Evolutionary conservation across 2,329 filamentous ascomycete genomes (phyloP), one percentile per base, ranked within the genome.

Genomic region (Cytospora chrysosperma): DNA sequence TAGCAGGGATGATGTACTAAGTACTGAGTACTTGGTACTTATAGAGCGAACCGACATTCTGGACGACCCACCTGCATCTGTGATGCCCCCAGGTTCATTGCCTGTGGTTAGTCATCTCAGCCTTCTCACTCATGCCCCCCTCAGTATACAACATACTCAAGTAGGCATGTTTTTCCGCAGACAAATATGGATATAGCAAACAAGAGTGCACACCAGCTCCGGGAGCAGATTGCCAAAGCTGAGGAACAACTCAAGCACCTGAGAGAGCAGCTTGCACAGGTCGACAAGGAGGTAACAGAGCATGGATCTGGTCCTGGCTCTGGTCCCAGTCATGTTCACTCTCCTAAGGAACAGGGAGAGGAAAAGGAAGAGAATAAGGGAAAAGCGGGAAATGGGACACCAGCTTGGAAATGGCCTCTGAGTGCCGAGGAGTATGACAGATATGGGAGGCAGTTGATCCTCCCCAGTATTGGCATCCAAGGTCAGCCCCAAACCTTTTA

Each of bases 381-480:
- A n/a, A n/a, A n/a, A n/a, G n/a, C n/a, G n/a, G 40, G 2, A 68
- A n/a, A 58, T 64, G 24, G 49, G 55, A 13, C n/a, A 47, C 40
- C 54, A 63, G 17, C 32, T 3, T 79, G 77, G 77, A 84, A 78
- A 67, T 94, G 91, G 89, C 91, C 91, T 0, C 79, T 97, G 2
- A 75, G 78, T 4, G 77, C 81, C 19, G 85, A 89, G 6, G 93
- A 97, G 70, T 97, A 97, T 74, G 86, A 86, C 68, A 85, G 93
- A 66, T 98, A 98, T 78, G 93, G 92, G 9, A 83, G 94, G 47
- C 94, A 97, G 77, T 88, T 98, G 79, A 93, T 98, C 68, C 86
- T 97, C 65, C 90, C 92, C 0, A 85, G 89, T 63, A 81, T 97
- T 65, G 93, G 93, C 0, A 79, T 96, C 1, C 81, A 87, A 74